Base-by-base conservation (phyloP, 108 stramenopile species). In the Nitzschia inconspicua region DNA sequence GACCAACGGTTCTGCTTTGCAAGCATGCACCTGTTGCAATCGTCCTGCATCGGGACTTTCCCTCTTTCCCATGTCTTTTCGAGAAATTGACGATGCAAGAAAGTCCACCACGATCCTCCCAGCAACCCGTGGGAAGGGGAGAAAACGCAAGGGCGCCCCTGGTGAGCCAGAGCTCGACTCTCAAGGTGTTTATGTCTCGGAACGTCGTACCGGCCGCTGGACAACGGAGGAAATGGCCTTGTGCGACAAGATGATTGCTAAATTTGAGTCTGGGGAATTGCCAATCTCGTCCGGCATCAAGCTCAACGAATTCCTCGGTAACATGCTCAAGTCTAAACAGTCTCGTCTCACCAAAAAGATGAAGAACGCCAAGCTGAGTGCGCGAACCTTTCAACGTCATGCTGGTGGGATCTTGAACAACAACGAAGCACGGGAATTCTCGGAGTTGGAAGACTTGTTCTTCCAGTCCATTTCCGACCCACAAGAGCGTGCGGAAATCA, bases 331-430 rank as follows among this genome's bases (percentile, higher is more conserved):
- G 66, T 80, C 79, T 19, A 93, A 93, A 57, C 91, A 93, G 54
- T 77, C 75, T 32, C 83, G 91, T 47, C 73, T 93, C 3, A 93
- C 91, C 14, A 93, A 93, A 61, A 93, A 93, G 43, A 93, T 93
- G 91, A 93, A 93, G 68, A 93, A 93, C 60, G 91, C 91, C 22
- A 84, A 85, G 40, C 53, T 93, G 28, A 79, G 76, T 44, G 70
- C 77, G 3, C 81, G 77, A 66, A 79, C 76, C 5, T 93, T 84
- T 44, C 52, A 80, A 36, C 54, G 67, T 2, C 56, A 57, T 2
- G 29, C 35, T 24, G 82, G 79, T 2, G 75, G 59, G 32, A 50
- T 88, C 39, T 44, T 61, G 9, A 72, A 83, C 34, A 55, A 40
- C 19, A 44, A 62, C 4, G 83, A 85, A 24, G 85, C 84, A 7